Conservation (phyloP, 2,329 filamentous ascomycete genomes). For the Kalaharituber pfeilii region DNA sequence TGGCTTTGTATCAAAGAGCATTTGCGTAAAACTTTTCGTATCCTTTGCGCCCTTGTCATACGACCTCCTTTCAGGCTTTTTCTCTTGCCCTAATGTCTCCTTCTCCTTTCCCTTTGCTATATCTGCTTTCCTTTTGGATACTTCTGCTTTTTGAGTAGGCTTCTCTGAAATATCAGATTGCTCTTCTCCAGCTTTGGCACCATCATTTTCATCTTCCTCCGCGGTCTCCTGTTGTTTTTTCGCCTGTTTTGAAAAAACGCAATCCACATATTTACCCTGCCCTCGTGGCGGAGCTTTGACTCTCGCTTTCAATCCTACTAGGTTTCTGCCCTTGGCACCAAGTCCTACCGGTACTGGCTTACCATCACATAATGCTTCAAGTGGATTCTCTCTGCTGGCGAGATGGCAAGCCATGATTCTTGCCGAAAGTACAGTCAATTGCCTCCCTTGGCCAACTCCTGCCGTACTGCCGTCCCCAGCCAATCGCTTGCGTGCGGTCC, state of each 20-base stretch:
- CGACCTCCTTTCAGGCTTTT: constrained; percentile 13
- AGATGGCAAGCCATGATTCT: constrained; percentile 64
- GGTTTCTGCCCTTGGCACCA: constrained; percentile 1
- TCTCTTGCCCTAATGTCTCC: neutral
- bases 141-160: too few relatives aligned
- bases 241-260: too few relatives aligned
- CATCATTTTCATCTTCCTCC: constrained; percentile 11
- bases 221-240: constrained; percentile 11
- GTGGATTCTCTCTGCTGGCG: constrained; percentile 61
- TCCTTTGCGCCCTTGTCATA: constrained; percentile 31
- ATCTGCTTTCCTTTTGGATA: constrained; percentile 4
- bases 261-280: constrained; percentile 7
- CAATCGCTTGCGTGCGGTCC: constrained; percentile 55
- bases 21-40: constrained; percentile 44
- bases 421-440: constrained; percentile 67
- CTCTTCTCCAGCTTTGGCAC: constrained; percentile 7
- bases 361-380: constrained; percentile 47
- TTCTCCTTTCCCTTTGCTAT: constrained; percentile 2
- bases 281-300: neutral
- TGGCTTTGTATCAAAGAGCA: constrained; percentile 44
- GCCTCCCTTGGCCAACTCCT: constrained; percentile 41
- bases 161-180: neutral
- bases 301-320: neutral
- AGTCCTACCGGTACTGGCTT: constrained; percentile 13
- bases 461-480: constrained; percentile 33